Evolutionary conservation across 768 basidiomycete genomes (phyloP).

Genomic region (Tylopilus sp.): DNA sequence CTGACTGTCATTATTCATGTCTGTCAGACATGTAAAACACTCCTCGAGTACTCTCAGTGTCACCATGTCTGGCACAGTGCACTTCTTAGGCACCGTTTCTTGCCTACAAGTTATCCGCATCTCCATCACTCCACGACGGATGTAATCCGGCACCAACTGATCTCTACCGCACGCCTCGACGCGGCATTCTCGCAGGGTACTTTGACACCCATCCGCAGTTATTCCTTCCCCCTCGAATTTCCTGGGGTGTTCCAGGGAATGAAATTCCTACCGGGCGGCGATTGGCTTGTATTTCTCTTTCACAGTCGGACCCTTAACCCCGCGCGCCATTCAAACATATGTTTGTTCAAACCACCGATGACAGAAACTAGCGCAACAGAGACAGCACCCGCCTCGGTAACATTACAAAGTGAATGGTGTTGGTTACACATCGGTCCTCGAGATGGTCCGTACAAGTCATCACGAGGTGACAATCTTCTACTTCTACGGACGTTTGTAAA

Average conservation of each 20-base stretch:
- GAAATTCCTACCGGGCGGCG: slow-evolving; percentile 27
- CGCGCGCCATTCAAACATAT: slow-evolving; percentile 28
- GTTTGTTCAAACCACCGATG: slow-evolving; percentile 22
- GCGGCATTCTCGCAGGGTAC: slow-evolving; percentile 13
- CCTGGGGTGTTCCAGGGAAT: slow-evolving; percentile 31
- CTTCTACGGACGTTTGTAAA: slow-evolving; percentile 27
- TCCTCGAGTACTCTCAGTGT: slow-evolving; percentile 22
- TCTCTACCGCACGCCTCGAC: slow-evolving; percentile 22
- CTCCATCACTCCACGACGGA: slow-evolving; percentile 17
- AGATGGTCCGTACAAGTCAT: slow-evolving; percentile 30
- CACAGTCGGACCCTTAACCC: slow-evolving; percentile 30
- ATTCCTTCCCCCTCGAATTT: slow-evolving; percentile 28
- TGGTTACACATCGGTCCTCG: slow-evolving; percentile 22
- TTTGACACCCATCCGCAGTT: slow-evolving; percentile 19
- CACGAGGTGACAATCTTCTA: slow-evolving; percentile 28
- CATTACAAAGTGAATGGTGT: slow-evolving; percentile 30
- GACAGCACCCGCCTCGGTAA: slow-evolving; percentile 13
- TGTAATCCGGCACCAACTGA: slow-evolving; percentile 24
- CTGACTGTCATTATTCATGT: neutral
- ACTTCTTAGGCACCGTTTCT: slow-evolving; percentile 23
- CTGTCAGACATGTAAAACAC: slow-evolving; percentile 24
- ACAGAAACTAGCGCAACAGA: neutral
- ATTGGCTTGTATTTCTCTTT: slow-evolving; percentile 31
- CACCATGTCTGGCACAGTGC: slow-evolving; percentile 27
- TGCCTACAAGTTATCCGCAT: slow-evolving; percentile 24